Percentiles rank a stretch among this genome's conserved stretches.
Conservation (phyloP, 768 basidiomycete genomes). For the Austroboletus festivus region DNA sequence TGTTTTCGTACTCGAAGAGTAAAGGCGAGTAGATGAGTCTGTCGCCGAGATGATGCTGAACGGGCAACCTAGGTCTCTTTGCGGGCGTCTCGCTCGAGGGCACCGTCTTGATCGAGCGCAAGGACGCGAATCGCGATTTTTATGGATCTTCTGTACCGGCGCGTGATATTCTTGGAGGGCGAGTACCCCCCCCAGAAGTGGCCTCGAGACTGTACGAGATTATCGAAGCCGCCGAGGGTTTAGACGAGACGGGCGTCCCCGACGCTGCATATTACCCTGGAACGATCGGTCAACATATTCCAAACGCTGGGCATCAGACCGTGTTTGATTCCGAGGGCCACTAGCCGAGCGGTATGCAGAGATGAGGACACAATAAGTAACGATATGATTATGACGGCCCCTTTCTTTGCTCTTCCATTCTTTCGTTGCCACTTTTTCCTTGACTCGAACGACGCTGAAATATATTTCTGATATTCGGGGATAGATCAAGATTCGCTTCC, state of each 20-base stretch:
- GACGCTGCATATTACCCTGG: conserved; percentile 77
- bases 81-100: conserved; percentile 95
- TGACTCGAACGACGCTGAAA: neutral
- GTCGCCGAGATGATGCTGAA: neutral
- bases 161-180: conserved; percentile 85
- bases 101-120: conserved; percentile 89
- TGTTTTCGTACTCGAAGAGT: conserved; percentile 96
- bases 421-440: neutral
- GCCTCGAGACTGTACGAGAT: conserved; percentile 91
- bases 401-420: neutral
- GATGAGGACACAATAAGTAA: neutral
- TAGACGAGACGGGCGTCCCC: conserved; percentile 83
- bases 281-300: conserved; percentile 55
- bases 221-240: conserved; percentile 92
- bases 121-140: conserved; percentile 94
- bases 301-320: conserved; percentile 44
- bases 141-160: conserved; percentile 91
- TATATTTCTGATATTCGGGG: conserved; percentile 14
- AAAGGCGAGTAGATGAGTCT: conserved; percentile 56
- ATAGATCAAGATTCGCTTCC: conserved; percentile 1
- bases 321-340: conserved; percentile 75
- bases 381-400: conserved; percentile 1
- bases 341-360: conserved; percentile 1
- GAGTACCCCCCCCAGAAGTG: conserved; percentile 96
- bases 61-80: conserved; percentile 64